Evolutionary conservation across 176 grass and related monocot species (phyloP).

Genomic region (Carex pumila): DNA sequence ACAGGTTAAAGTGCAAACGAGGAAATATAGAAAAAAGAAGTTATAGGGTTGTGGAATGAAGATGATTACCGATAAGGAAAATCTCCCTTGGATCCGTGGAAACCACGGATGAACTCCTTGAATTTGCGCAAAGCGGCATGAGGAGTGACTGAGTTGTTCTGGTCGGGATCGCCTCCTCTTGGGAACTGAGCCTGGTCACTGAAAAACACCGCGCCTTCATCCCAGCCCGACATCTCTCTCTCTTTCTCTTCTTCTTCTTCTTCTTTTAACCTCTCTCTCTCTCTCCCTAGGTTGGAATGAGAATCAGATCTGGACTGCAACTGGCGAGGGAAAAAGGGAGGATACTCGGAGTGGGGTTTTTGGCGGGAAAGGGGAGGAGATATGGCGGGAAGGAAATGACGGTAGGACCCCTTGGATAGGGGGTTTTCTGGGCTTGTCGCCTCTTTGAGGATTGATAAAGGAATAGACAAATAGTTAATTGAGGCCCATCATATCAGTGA

Average conservation of each 20-base stretch:
- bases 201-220: conserved; percentile 97
- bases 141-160: conserved; percentile 50
- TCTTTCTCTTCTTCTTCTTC: too few species aligned
- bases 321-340: neutral
- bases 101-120: conserved; percentile 93
- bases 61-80: conserved; percentile 75
- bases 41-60: neutral
- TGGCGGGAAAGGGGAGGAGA: conserved; percentile 55
- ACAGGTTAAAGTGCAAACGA: neutral
- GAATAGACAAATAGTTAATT: neutral
- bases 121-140: conserved; percentile 96
- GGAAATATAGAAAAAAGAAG: neutral
- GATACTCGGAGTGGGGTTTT: conserved; percentile 25
- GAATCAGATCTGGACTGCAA: conserved; percentile 9
- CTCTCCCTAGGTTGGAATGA: neutral
- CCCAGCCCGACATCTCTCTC: conserved; percentile 81
- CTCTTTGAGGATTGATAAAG: neutral
- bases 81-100: conserved; percentile 67
- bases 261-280: neutral
- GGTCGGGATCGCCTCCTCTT: conserved; percentile 56
- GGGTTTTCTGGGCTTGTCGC: neutral
- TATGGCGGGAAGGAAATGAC: conserved; percentile 55
- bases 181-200: conserved; percentile 98
- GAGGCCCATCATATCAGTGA: neutral
- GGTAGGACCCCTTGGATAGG: neutral